Evolutionary conservation across 257 asterid species (phyloP), one percentile per base, ranked within the genome.

Genomic region (Solanum gracilifrons): DNA sequence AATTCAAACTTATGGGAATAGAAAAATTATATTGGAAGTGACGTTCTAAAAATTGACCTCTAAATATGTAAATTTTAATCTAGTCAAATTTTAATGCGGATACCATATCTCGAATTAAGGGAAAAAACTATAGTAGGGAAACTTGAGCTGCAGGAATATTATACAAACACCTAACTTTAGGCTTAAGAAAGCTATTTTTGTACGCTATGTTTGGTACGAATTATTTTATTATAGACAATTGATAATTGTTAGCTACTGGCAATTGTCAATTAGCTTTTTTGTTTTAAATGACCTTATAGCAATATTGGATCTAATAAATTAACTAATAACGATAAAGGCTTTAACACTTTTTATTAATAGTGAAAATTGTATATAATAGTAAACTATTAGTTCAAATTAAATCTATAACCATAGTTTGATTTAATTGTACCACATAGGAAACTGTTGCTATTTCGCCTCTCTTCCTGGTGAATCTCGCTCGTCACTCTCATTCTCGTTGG

Each of bases 141-240:
- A 15, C 85, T 46, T 80, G 69, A 18, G 29, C 27, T 9, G 13
- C 18, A 48, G 23, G 20, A 80, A 29, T 80, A 48, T 18, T 80
- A 80, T 46, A 80, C 85, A 46, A 80, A 46, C 29, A 80, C 69
- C 69, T 29, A 80, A 80, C 85, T 29, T 80, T 29, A 80, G 69
- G 68, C 37, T 80, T 80, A 80, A 9, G 68, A 80, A 80, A 80
- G 69, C 69, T 80, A 80, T 31, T 29, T 48, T 80, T 46, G 29
- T 48, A 48, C 18, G 11, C 41, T 80, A 80, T 46, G 85, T 80
- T 48, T 51, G 69, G 43, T 80, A 48, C 10, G 51, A 25, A 46
- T 2, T 46, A 48, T 46, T 46, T 27, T 29, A 46, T 5, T 46
- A 80, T 29, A 29, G 41, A 43, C 64, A 79, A 79, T 79, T 79